Base-by-base conservation (phyloP, 441 rosid species). In the Syzygium malaccense region DNA sequence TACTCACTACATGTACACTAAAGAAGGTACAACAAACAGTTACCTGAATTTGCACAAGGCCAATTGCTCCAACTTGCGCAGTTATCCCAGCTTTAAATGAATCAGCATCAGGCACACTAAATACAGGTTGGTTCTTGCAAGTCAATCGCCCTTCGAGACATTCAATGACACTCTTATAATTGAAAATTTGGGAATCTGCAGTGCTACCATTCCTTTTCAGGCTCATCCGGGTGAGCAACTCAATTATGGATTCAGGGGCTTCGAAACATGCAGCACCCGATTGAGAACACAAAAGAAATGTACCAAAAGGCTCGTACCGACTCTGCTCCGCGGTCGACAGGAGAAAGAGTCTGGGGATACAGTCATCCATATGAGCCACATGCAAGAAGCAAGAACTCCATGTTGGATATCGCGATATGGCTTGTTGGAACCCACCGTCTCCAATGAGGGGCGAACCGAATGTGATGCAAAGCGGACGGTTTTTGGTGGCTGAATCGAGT, bases 301-400 rank as follows among this genome's bases (percentile, higher is more conserved):
- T 91, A 86, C 99, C 98, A 85, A 95, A 95, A 58, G 98, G 95
- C 90, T 55, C 91, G 89, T 93, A 93, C 20, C 6, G 30, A 88
- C 49, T 49, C 56, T 4, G 18, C 56, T 45, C 78, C 53, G 68
- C 83, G 86, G 18, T n/a, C 8, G 26, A n/a, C n/a, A 4, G 26
- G 54, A 8, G 33, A 7, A 30, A 87, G 89, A 90, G 90, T 78
- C 89, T 86, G 51, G 95, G 96, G 51, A 89, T 54, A 3, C 85
- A 88, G 88, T 94, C 95, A 55, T 87, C 89, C 87, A 8, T 68
- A 53, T 91, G 89, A 86, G 91, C 93, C 23, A 94, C 95, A 75
- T 96, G 95, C 64, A 96, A 94, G 93, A 96, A 96, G 89, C 94
- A 93, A 87, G 97, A 92, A 66, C 91, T 92, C 94, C 97, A 90